Evolutionary conservation across 2,329 filamentous ascomycete species (phyloP).

Genomic region (Sporothrix globosa): DNA sequence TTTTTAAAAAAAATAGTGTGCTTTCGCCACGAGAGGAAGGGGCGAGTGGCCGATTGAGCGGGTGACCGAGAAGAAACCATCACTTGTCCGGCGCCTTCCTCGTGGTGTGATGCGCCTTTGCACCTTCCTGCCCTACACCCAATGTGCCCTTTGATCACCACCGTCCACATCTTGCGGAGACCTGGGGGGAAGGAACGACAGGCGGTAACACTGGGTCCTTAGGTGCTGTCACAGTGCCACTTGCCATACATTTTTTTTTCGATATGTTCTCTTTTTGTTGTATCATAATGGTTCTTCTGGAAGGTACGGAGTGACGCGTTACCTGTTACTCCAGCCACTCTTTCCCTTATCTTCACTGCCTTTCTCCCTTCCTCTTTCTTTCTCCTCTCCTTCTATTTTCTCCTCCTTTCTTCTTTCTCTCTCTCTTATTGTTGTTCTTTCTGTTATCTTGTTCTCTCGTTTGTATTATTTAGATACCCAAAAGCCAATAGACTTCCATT

Average conservation of each 20-base stretch:
- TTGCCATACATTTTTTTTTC: slow-evolving; percentile 20
- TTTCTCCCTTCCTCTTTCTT: slow-evolving; percentile 14
- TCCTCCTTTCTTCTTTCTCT: not conserved
- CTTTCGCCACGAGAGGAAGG: slow-evolving; percentile 9
- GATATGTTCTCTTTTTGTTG: not conserved
- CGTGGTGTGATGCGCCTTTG: not conserved
- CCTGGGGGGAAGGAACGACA: slow-evolving; percentile 8
- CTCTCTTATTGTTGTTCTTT: slow-evolving; percentile 16
- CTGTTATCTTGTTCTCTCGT: slow-evolving; percentile 16
- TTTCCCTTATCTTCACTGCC: slow-evolving; percentile 15
- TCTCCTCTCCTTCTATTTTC: not conserved
- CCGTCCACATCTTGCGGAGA: not conserved
- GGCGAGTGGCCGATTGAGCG: not conserved
- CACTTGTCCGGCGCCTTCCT: not conserved
- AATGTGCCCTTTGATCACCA: slow-evolving; percentile 18
- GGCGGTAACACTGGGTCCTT: slow-evolving; percentile 12
- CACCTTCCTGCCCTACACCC: not conserved
- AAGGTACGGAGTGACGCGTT: slow-evolving; percentile 14
- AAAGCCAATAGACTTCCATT: slow-evolving; percentile 22
- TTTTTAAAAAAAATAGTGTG: slow-evolving; percentile 4
- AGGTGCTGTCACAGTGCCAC: not conserved
- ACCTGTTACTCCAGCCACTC: not conserved
- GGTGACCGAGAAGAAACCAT: slow-evolving; percentile 8
- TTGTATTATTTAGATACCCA: slow-evolving; percentile 25
- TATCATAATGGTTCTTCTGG: not conserved